Conservation (phyloP, 2,329 filamentous ascomycete genomes). For the Fulvia fulva region DNA sequence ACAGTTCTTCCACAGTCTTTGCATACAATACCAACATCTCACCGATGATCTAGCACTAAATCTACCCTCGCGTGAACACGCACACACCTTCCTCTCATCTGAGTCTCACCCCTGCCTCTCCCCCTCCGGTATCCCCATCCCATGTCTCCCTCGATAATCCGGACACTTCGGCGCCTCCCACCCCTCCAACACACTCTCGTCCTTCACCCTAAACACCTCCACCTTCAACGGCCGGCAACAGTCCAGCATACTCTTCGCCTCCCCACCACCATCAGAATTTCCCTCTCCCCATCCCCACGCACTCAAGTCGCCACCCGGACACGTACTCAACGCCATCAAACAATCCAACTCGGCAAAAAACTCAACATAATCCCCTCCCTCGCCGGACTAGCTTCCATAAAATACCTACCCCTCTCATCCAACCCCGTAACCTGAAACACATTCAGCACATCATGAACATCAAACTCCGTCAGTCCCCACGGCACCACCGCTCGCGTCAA, state of each 20-base stretch:
- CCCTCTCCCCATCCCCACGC: conserved; percentile 73
- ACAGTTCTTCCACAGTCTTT: background rate
- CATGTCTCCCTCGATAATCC: conserved; percentile 63
- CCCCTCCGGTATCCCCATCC: conserved; percentile 51
- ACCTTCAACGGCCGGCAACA: conserved; percentile 72
- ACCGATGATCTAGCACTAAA: background rate
- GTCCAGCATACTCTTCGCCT: conserved; percentile 62
- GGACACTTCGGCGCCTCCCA: conserved; percentile 62
- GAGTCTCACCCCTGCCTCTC: conserved; percentile 27
- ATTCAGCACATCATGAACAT: conserved; percentile 83
- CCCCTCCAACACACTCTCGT: conserved; percentile 47
- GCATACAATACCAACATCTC: no score
- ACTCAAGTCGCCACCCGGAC: conserved; percentile 75
- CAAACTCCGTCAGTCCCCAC: conserved; percentile 64
- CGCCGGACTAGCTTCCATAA: conserved; percentile 64
- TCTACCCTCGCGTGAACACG: background rate
- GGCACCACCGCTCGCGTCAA: conserved; percentile 68
- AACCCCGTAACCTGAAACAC: conserved; percentile 81
- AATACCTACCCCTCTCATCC: conserved; percentile 68
- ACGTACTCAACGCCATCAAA: conserved; percentile 63
- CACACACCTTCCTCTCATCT: background rate
- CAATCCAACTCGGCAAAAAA: conserved; percentile 79
- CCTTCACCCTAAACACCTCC: conserved; percentile 61
- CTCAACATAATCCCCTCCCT: conserved; percentile 60
- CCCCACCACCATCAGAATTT: conserved; percentile 50